Conservation (phyloP, 495 filamentous ascomycete species). For the Bacidia rubella region DNA sequence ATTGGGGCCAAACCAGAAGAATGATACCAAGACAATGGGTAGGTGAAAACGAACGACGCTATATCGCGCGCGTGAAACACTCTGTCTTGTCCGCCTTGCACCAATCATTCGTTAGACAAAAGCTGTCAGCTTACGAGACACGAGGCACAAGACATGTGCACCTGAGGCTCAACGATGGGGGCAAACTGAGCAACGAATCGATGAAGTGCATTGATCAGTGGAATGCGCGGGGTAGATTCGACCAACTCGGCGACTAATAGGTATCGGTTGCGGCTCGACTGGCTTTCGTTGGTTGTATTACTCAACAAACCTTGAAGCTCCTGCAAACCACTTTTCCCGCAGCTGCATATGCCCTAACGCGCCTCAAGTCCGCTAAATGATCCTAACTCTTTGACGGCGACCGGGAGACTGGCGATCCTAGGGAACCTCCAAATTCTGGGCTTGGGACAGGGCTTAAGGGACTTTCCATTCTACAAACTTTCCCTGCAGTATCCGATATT, state of each 20-base stretch:
- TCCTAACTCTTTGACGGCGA: slow-evolving; percentile 4
- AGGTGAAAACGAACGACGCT: not conserved
- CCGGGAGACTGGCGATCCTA: slow-evolving; percentile 16
- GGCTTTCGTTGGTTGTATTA: slow-evolving; percentile 4
- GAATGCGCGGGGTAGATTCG: slow-evolving; percentile 15
- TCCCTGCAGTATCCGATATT: not conserved
- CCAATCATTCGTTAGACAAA: too few relatives aligned
- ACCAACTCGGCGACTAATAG: slow-evolving; percentile 19
- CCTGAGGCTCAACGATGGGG: not conserved
- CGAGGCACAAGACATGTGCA: not conserved
- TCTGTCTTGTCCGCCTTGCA: too few relatives aligned
- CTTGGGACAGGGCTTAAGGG: not conserved
- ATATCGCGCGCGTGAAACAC: not conserved
- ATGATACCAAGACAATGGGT: not conserved
- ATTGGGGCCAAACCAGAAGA: not conserved
- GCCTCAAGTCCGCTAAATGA: slow-evolving; percentile 1
- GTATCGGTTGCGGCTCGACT: slow-evolving; percentile 17
- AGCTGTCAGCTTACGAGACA: not conserved
- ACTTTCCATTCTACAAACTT: not conserved
- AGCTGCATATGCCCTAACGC: slow-evolving; percentile 10
- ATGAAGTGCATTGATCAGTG: too few relatives aligned
- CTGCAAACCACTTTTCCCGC: slow-evolving; percentile 18
- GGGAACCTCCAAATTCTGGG: not conserved
- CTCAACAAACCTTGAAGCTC: slow-evolving; percentile 8
- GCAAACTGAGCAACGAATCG: too few relatives aligned